These are phyloP conservation scores for Trametes gibbosa DNA, from an alignment of 768 basidiomycete species.

Conservation along the genomic window DNA sequence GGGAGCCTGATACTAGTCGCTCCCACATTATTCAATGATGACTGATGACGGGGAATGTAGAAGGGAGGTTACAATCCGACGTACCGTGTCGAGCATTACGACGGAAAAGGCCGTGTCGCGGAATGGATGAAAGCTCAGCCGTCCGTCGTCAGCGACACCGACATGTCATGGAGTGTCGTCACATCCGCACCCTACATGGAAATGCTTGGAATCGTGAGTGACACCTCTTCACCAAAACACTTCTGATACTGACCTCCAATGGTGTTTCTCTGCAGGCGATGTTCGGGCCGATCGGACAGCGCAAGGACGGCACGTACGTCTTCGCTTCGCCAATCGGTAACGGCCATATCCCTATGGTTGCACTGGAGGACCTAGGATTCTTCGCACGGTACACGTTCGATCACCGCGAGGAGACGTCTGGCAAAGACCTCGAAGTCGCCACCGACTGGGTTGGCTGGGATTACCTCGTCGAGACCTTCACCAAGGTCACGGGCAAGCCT, in stretches of 20 bases:
- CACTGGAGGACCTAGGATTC: constrained; percentile 31
- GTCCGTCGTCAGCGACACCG: constrained; percentile 31
- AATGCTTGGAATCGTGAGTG: constrained; percentile 14
- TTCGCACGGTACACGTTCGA: constrained; percentile 32
- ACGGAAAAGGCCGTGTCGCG: constrained; percentile 39
- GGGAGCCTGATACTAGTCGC: constrained; percentile 33
- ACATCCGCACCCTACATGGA: constrained; percentile 26
- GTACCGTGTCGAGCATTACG: constrained; percentile 38
- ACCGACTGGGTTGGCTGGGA: constrained; percentile 26
- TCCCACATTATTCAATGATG: constrained; percentile 33
- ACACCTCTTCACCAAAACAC: constrained; percentile 26
- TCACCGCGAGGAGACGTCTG: constrained; percentile 24
- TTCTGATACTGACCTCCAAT: neutral
- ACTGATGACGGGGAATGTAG: constrained; percentile 31
- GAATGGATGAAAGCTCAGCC: constrained; percentile 39
- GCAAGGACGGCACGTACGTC: constrained; percentile 30
- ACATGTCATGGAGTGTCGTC: constrained; percentile 38
- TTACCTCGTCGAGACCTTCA: constrained; percentile 29
- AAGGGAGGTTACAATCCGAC: constrained; percentile 23
- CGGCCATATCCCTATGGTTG: constrained; percentile 29
- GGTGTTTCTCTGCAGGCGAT: constrained; percentile 4
- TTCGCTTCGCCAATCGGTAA: constrained; percentile 28
- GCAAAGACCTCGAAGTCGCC: constrained; percentile 28
- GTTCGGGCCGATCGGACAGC: constrained; percentile 24
- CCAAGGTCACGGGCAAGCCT: constrained; percentile 27